Evolutionary conservation across 1,139 yeast species (phyloP).

Genomic region (Geotrichum siamense): DNA sequence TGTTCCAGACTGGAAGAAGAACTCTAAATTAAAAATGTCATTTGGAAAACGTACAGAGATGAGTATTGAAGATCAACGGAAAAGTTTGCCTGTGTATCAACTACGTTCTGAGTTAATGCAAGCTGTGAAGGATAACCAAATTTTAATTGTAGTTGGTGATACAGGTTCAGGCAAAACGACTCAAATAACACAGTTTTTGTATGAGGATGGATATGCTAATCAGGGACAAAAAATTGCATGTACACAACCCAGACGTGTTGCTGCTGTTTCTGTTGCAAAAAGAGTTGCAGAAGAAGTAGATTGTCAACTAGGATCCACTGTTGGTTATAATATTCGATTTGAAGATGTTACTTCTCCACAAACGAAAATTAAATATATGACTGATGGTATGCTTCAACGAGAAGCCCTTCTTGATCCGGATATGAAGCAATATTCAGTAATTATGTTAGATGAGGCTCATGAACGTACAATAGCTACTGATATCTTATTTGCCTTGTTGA

Average conservation of each 20-base stretch:
- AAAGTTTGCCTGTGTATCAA: constrained; percentile 66
- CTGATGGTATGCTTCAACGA: constrained; percentile 84
- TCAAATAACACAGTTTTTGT: constrained; percentile 76
- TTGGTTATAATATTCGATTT: constrained; percentile 88
- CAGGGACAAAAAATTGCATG: constrained; percentile 71
- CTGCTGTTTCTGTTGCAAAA: constrained; percentile 88
- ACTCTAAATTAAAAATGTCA: constrained; percentile 18
- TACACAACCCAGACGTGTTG: constrained; percentile 94
- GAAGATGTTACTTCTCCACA: constrained; percentile 77
- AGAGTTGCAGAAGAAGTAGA: constrained; percentile 96
- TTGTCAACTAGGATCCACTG: constrained; percentile 82
- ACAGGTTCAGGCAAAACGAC: constrained; percentile 98
- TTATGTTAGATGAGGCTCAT: constrained; percentile 96
- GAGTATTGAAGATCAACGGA: constrained; percentile 56
- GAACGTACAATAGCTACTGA: constrained; percentile 87
- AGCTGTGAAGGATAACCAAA: constrained; percentile 57
- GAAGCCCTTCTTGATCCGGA: constrained; percentile 64
- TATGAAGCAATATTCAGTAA: constrained; percentile 67
- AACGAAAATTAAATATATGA: constrained; percentile 90
- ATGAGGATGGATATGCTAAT: constrained; percentile 65
- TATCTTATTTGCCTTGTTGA: constrained; percentile 70
- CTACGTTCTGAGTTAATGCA: constrained; percentile 54
- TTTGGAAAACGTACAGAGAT: constrained; percentile 29
- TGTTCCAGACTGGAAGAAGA: constrained; percentile 23
- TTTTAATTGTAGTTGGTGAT: constrained; percentile 79